A percentile compares a stretch with the other conserved stretches of the same genome.
These are phyloP conservation scores for Pyrenula massariospora DNA, from an alignment of 495 filamentous ascomycete genomes.

Conservation along the genomic window DNA sequence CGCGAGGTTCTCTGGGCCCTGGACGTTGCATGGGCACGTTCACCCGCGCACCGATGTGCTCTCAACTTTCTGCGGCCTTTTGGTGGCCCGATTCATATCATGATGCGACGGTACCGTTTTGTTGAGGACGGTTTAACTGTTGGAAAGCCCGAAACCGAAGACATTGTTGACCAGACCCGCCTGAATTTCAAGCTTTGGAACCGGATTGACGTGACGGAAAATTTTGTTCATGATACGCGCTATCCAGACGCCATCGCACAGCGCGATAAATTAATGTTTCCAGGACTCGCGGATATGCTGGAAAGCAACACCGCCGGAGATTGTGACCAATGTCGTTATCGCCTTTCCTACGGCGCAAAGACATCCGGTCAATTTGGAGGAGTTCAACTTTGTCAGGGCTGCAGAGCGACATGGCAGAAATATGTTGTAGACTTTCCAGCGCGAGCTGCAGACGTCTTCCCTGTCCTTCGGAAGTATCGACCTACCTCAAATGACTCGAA, in stretches of 20 bases:
- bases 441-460: neutral
- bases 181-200: constrained; percentile 11
- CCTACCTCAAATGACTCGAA: neutral
- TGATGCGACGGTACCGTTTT: constrained; percentile 13
- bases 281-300: constrained; percentile 8
- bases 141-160: constrained; percentile 7
- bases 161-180: constrained; percentile 6
- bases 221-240: neutral
- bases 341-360: constrained; percentile 2
- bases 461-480: neutral
- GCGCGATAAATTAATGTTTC: constrained; percentile 5
- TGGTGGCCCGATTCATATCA: constrained; percentile 13
- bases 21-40: constrained; percentile 5
- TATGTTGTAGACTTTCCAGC: neutral
- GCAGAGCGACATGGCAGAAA: neutral
- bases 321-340: neutral
- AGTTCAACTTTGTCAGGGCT: constrained; percentile 1
- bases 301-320: neutral
- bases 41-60: neutral
- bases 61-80: constrained; percentile 10
- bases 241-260: constrained; percentile 1
- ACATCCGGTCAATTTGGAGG: constrained; percentile 2
- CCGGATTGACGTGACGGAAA: constrained; percentile 2
- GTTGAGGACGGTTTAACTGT: constrained; percentile 11
- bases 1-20: constrained; percentile 12